A percentile compares a stretch with the other conserved stretches of the same genome.
Evolutionary conservation across 768 basidiomycete species (phyloP).

Genomic region (Favolaschia claudopus): DNA sequence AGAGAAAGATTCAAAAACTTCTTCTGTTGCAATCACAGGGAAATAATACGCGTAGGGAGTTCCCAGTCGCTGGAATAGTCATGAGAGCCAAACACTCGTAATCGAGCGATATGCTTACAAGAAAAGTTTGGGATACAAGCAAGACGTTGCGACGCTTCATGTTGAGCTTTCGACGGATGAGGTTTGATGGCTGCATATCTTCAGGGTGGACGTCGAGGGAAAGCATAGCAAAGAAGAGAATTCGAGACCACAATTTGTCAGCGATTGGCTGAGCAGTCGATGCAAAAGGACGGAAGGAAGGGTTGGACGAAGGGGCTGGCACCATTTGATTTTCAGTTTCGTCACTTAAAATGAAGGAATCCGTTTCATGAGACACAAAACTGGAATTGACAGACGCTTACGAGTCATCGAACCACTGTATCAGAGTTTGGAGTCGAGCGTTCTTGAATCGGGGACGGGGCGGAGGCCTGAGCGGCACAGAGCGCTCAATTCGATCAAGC

Average conservation of each 20-base stretch:
- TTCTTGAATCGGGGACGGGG: neutral
- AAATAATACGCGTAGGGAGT: too few relatives aligned
- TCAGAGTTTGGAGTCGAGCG: neutral
- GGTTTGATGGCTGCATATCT: neutral
- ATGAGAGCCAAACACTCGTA: too few relatives aligned
- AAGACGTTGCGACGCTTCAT: neutral
- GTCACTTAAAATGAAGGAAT: neutral
- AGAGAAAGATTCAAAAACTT: too few relatives aligned
- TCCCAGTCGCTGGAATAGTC: too few relatives aligned
- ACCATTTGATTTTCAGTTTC: too few relatives aligned
- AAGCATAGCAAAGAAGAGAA: slow-evolving; percentile 9
- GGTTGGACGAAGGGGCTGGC: too few relatives aligned
- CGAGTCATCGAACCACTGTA: neutral
- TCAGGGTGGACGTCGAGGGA: slow-evolving; percentile 1
- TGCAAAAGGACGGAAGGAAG: neutral
- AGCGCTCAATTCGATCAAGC: too few relatives aligned
- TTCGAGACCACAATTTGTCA: slow-evolving; percentile 1
- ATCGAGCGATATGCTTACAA: too few relatives aligned
- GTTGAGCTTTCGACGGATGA: neutral
- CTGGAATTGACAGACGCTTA: neutral
- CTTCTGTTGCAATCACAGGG: too few relatives aligned
- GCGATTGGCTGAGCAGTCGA: neutral
- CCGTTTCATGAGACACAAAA: neutral
- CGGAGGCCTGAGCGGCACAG: too few relatives aligned
- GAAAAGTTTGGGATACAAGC: neutral